Evolutionary conservation across 225 moss, liverwort and hornwort genomes (phyloP), one percentile per base, ranked within the genome.

Genomic region (Marchantia paleacea): DNA sequence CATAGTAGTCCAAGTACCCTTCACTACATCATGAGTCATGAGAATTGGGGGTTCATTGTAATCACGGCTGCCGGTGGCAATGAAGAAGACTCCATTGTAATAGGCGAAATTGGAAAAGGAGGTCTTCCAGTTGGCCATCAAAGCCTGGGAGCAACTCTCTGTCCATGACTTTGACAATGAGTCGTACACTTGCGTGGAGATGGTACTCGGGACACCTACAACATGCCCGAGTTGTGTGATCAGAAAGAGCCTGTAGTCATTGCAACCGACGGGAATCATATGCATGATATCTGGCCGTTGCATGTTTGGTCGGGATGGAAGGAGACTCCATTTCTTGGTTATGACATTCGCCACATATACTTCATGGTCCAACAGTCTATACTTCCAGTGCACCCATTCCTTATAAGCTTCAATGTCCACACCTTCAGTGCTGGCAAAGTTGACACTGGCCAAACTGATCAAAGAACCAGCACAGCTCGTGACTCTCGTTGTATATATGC

Each of bases 231-330:
- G 29, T 16, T 85, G 85, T 11, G 85, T 85, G 26, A 85, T 71
- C 48, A 85, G 31, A 58, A 82, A 57, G 55, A 85, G 69, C 26
- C 79, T 78, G 66, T 85, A 85, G 7, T 77, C 76, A 7, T n/a
- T 73, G 0, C 75, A 25, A 28, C 85, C 80, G 14, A 80, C 76
- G 6, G 79, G 25, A 31, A 82, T 67, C 53, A 85, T 76, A 49
- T 82, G 82, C 76, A 85, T 77, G 57, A 82, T 79, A 66, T 85
- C 82, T 0, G 85, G 85, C 18, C 85, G 80, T 65, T 85, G 76
- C 85, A 85, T 85, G 24, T 76, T 80, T 7, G 85, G 82, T 9
- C 85, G 85, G 12, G 72, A 12, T 8, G 85, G 85, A 13, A 85
- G 82, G 7, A 55, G 48, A 1, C 55, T 60, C 85, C 80, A 85